Base-by-base conservation (phyloP, 2,329 filamentous ascomycete species). In the Cercospora zeina region DNA sequence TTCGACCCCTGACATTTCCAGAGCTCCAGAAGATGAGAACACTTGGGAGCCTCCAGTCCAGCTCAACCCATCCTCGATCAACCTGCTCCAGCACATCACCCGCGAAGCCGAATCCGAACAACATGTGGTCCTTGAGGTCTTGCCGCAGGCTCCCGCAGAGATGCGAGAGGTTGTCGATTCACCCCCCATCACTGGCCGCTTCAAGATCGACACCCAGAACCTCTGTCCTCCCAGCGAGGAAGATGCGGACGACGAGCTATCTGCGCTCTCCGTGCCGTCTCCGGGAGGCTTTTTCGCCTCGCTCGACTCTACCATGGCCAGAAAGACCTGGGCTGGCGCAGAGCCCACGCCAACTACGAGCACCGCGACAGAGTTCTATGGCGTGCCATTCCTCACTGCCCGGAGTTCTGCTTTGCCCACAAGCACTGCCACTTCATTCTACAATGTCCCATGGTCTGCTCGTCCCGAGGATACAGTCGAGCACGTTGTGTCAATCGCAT, bases 201-300 rank as follows among this genome's bases (percentile, higher is more conserved):
- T 74, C 45, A 69, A 67, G 42, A 69, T 74, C 47, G 66, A 71
- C 27, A 74, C 71, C 16, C 65, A 68, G 24, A 68, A 68, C 59
- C 62, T 72, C 21, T 61, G 65, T 34, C 61, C 68, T n/a, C 62
- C 68, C 24, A 65, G 62, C 49, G 61, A 66, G 13, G 80, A 87
- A 13, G 87, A 88, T 60, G 89, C 88, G 39, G 83, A 73, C 30
- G 72, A 74, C 51, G 70, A 73, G 58, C 65, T 97, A 65, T 93
- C 90, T 19, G 87, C 85, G 62, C 83, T 97, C 19, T 93, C 93
- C 27, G 92, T 97, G 34, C 93, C 93, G 4, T 97, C 93, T 0
- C 93, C 93, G 0, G 89, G 91, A 27, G 91, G 89, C 0, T 97
- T 97, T 81, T 97, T 97, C 77, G 90, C 90, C 1, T 91, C 89